Evolutionary conservation across 2,329 filamentous ascomycete species (phyloP), one percentile per base, ranked within the genome.

Genomic region (Pyricularia sp.): DNA sequence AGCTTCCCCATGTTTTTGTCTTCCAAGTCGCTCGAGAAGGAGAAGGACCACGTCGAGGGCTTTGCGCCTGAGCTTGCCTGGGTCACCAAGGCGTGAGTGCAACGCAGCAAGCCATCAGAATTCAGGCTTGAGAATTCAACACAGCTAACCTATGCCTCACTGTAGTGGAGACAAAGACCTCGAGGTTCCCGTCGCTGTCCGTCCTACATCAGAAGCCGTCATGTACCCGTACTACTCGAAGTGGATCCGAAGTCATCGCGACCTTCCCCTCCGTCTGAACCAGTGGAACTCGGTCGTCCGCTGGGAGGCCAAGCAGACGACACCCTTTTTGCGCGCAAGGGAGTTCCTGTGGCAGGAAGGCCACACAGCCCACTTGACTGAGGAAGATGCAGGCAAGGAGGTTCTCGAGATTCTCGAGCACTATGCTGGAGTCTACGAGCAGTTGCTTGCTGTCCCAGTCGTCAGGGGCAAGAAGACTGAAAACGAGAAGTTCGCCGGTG

Each of bases 321-420:
- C 87, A n/a, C 88, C 88, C 58, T 98, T 98, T 83, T 86, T 99
- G 69, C 86, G 94, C 74, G 94, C 94, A 64, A 86, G 96, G 78
- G 95, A 99, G 79, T 99, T 99, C 80, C 81, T 98, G 73, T 99
- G 95, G 95, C 95, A 99, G 79, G 95, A 99, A 82, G 94, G 94
- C 28, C 95, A 97, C 82, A 88, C 86, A 61, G 95, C 95, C 63
- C 94, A 97, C 80, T 80, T 98, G 75, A 97, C 92, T 0, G 89
- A 97, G 79, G 82, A 91, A 73, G 85, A 88, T 72, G 94, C 95
- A 64, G 90, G 88, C 66, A 85, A 91, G 76, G 96, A 99, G 78
- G 95, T 98, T 11, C 81, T 95, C 70, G 86, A 97, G 80, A 99
- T 99, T 73, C 87, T 99, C 64, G 94, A 98, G 77, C 88, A 92